phyloP scores from a whole-genome alignment of 306 rosid species.

The Inga oerstediana region DNA sequence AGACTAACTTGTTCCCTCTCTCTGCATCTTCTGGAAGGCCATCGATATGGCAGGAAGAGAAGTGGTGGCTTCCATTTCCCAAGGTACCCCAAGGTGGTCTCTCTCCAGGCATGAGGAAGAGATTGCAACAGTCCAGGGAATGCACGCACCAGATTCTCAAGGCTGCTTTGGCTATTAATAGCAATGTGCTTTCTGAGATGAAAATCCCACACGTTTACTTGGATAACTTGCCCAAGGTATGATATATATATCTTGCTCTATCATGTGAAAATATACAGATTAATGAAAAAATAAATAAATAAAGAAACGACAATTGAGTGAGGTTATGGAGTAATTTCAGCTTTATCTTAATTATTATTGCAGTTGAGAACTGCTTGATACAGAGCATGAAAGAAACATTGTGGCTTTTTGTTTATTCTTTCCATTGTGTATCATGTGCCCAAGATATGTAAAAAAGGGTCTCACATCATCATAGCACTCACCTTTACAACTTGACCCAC shows the following conservation, averaged over 20 bases:
- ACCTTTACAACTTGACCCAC: background rate
- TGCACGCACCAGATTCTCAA: slow-evolving; percentile 55
- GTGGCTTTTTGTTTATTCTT: background rate
- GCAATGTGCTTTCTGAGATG: slow-evolving; percentile 46
- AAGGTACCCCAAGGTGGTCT: slow-evolving; percentile 48
- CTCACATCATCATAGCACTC: background rate
- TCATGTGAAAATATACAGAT: background rate
- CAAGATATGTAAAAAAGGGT: background rate
- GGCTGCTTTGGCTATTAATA: slow-evolving; percentile 59
- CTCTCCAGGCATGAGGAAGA: slow-evolving; percentile 43
- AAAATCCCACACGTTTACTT: slow-evolving; percentile 46
- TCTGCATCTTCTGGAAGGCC: slow-evolving; percentile 34
- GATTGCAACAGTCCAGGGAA: slow-evolving; percentile 49
- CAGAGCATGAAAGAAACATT: background rate
- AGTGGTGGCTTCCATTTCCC: slow-evolving; percentile 57
- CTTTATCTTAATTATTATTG: background rate
- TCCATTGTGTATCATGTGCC: background rate
- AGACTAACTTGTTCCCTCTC: background rate
- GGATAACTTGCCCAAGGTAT: slow-evolving; percentile 52
- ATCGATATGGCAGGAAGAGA: slow-evolving; percentile 39
- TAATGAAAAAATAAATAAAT: background rate
- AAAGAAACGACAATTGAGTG: background rate
- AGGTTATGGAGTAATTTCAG: background rate
- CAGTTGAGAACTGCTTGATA: background rate
- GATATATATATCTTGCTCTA: background rate